Percentiles rank a stretch among this genome's conserved stretches.
Conservation (phyloP, 2,329 filamentous ascomycete genomes). For the Kalmusia sp. region DNA sequence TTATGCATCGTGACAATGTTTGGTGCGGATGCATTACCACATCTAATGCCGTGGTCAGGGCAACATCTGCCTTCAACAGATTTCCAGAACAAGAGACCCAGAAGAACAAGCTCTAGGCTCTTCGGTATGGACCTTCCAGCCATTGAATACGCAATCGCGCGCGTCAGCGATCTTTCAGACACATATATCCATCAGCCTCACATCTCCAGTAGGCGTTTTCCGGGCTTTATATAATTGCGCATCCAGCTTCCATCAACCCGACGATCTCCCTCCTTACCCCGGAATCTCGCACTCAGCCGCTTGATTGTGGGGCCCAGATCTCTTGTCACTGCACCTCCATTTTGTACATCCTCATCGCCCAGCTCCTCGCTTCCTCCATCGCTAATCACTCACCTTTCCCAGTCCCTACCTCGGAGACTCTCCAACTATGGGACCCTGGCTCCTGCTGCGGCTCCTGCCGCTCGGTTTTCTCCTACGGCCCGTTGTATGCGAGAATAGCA, state of each 20-base stretch:
- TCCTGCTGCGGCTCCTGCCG: not conserved
- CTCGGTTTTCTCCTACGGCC: not conserved
- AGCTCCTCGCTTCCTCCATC: not conserved
- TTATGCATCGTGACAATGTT: not conserved
- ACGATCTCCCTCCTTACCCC: slow-evolving; percentile 7
- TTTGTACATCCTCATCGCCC: not conserved
- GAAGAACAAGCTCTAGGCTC: not conserved
- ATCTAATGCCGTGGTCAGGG: not conserved
- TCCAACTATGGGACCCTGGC: slow-evolving; percentile 11
- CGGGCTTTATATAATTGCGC: not conserved
- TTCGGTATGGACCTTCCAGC: not conserved
- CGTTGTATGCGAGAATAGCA: not conserved
- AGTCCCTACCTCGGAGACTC: not conserved
- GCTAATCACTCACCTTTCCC: not conserved
- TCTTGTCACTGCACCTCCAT: not conserved
- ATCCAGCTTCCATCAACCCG: slow-evolving; percentile 13
- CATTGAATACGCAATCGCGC: not conserved
- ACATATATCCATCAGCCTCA: not conserved
- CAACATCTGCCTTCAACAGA: not conserved
- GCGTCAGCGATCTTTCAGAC: not conserved
- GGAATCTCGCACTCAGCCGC: slow-evolving; percentile 3
- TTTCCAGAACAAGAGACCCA: not conserved
- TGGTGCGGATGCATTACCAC: slow-evolving; percentile 12
- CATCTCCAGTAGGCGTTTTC: not conserved
- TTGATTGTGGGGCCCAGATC: not conserved